Evolutionary conservation across 2,329 filamentous ascomycete genomes (phyloP).

Genomic region (Arthrinium phaeospermum): DNA sequence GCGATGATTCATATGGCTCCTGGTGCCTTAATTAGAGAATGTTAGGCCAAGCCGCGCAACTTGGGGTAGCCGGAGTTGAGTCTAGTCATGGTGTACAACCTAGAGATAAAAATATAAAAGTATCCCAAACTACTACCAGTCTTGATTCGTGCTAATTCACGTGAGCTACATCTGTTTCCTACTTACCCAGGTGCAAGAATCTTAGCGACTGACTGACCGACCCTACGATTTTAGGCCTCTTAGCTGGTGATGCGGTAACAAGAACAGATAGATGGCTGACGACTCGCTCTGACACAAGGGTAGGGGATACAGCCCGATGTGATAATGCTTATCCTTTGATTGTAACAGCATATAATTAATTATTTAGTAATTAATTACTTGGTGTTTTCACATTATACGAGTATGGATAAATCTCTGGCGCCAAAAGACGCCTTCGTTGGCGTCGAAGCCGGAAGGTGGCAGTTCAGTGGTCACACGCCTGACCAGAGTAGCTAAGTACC

Average conservation of each 20-base stretch:
- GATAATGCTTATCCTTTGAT: no score
- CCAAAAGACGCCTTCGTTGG: no score
- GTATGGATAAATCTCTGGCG: no score
- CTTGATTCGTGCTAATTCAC: neutral
- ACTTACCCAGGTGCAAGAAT: no score
- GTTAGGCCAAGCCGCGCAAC: neutral
- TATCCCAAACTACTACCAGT: neutral
- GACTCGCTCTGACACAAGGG: neutral
- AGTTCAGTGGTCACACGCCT: no score
- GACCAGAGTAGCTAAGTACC: neutral
- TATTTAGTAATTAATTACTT: no score
- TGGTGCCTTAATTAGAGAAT: neutral
- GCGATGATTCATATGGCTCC: neutral
- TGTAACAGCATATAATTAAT: no score
- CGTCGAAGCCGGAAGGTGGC: no score
- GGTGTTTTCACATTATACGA: no score
- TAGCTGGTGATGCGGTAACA: neutral
- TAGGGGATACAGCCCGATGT: no score
- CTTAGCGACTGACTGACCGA: no score
- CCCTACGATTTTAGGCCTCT: neutral
- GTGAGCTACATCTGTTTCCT: neutral
- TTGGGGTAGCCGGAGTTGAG: neutral
- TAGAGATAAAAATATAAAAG: slow-evolving; percentile 9
- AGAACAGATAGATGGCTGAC: neutral
- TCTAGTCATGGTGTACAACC: neutral